Evolutionary conservation across 129 eudicot species (phyloP), one percentile per base, ranked within the genome.

Genomic region (Kitagawia praeruptora): DNA sequence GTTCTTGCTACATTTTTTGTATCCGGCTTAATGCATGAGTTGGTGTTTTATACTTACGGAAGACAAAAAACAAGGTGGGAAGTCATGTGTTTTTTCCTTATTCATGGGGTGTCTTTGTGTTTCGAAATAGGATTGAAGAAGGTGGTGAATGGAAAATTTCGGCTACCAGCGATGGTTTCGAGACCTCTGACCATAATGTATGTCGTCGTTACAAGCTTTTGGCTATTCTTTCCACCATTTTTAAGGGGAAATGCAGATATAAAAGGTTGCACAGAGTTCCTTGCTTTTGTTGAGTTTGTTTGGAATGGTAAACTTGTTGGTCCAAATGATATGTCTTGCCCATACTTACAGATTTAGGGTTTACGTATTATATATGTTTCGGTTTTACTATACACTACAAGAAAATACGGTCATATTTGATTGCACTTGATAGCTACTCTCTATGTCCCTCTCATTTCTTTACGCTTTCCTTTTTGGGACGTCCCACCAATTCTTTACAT

Each of bases 1-100:
- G 47, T 85, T 1, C 28, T 88, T n/a, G 79, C 84, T 0, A 64
- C 93, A 1, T 93, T 93, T 71, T n/a, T 87, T 44, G 93, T 90
- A 11, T 93, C 93, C 21, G 98, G 92, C n/a, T 7, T 88, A 42
- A 85, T 90, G 89, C 96, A 90, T 37, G 96, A 90, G 88, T 79
- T 90, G 56, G 66, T 88, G 56, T 88, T 84, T 42, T 88, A 84
- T 75, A 75, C 76, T 80, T 74, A 82, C 37, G 89, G 92, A 23
- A 73, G 91, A 42, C 76, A 73, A n/a, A 73, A 11, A 4, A 73
- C 76, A 73, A 73, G 53, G 76, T 42, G 76, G 76, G 25, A 72
- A 53, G 84, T 88, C 38, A 78, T 82, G 40, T 81, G 87, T 48
- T 93, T 82, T 83, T 93, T 93, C 56, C 44, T 93, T 37, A n/a